Conservation (phyloP, 2,329 filamentous ascomycete species). For the Talaromyces atroroseus region DNA sequence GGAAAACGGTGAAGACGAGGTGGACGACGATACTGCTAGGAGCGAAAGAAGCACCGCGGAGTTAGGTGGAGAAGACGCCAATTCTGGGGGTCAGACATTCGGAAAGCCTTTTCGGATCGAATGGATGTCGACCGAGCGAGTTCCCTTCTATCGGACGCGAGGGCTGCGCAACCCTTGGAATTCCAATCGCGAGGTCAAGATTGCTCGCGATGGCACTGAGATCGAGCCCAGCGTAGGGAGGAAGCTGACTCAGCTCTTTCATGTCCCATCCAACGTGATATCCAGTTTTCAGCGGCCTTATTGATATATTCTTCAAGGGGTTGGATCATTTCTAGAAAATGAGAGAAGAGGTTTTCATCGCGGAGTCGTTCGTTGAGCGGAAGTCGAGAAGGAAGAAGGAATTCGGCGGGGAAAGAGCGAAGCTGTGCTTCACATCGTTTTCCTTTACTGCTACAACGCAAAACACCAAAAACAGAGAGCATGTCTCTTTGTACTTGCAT, state of each 20-base stretch:
- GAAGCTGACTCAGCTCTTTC: slow-evolving; percentile 73
- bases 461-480: not conserved
- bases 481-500: slow-evolving; percentile 5
- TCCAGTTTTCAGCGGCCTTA: slow-evolving; percentile 7
- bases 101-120: slow-evolving; percentile 87
- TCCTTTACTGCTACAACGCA: not conserved
- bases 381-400: not conserved
- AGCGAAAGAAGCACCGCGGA: slow-evolving; percentile 45
- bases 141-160: slow-evolving; percentile 84
- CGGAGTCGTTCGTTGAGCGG: not conserved
- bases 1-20: slow-evolving; percentile 25
- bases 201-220: slow-evolving; percentile 90
- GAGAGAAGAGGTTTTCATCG: not conserved
- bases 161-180: slow-evolving; percentile 93
- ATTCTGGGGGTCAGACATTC: slow-evolving; percentile 58
- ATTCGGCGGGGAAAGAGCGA: not conserved
- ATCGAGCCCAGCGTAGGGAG: slow-evolving; percentile 77
- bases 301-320: not conserved
- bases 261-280: slow-evolving; percentile 34
- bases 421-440: not conserved
- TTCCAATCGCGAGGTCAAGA: slow-evolving; percentile 90
- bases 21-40: slow-evolving; percentile 17
- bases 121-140: slow-evolving; percentile 76
- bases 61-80: slow-evolving; percentile 34
- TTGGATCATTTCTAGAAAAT: not conserved